A percentile compares a stretch with the other conserved stretches of the same genome.
Evolutionary conservation across 768 basidiomycete species (phyloP).

Genomic region (Leccinellum rugosiceps): DNA sequence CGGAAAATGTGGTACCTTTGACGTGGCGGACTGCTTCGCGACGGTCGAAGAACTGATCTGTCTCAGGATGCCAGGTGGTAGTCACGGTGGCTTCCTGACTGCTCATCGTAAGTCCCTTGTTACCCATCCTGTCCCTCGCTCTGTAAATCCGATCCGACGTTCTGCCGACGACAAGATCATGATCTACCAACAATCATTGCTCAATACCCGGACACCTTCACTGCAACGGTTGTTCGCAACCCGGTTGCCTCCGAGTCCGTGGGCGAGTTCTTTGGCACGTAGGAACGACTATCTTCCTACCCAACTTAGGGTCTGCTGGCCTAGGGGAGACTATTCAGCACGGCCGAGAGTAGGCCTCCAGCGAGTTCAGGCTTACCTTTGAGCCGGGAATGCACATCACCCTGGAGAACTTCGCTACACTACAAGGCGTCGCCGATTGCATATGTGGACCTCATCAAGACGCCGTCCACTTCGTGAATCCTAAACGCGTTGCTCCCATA

Average conservation of each 20-base stretch:
- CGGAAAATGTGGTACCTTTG: conserved; percentile 60
- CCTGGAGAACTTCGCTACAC: conserved; percentile 39
- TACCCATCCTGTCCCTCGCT: not conserved
- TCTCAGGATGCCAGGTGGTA: conserved; percentile 60
- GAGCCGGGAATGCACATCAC: conserved; percentile 38
- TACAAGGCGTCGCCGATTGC: conserved; percentile 56
- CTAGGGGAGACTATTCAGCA: too few species aligned
- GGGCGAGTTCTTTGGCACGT: conserved; percentile 47
- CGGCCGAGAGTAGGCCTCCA: conserved; percentile 65
- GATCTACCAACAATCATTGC: conserved; percentile 44
- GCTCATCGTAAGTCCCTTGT: conserved; percentile 34
- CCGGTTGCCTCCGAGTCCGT: conserved; percentile 67
- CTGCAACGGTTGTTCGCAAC: conserved; percentile 62
- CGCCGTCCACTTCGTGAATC: too few species aligned
- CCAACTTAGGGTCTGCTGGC: too few species aligned
- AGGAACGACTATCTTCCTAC: too few species aligned
- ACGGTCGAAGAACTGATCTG: conserved; percentile 49
- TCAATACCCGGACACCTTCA: conserved; percentile 57
- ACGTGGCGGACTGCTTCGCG: conserved; percentile 63
- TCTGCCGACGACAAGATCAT: not conserved
- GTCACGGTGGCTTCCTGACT: conserved; percentile 66
- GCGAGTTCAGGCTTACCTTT: conserved; percentile 38
- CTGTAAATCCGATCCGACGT: not conserved
- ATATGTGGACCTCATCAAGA: conserved; percentile 46
- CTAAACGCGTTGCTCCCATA: too few species aligned